Conservation (phyloP, 2,329 filamentous ascomycete genomes). For the Xylaria sp. region DNA sequence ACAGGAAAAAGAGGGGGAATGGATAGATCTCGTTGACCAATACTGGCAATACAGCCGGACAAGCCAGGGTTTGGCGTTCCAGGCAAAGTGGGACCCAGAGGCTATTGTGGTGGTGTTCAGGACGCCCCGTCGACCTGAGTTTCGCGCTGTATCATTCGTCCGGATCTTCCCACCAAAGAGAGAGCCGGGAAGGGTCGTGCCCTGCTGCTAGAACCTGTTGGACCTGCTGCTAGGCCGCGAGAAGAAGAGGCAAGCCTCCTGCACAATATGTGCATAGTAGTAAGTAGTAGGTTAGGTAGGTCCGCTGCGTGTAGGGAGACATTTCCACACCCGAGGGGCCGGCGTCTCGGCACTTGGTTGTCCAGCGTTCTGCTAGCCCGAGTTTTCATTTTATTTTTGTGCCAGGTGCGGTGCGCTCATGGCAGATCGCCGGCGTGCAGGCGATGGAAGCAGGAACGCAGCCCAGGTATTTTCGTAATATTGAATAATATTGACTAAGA, state of each 20-base stretch:
- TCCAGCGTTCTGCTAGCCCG: too few relatives aligned
- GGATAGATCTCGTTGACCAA: constrained; percentile 22
- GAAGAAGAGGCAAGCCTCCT: too few relatives aligned
- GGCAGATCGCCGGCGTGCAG: constrained; percentile 3
- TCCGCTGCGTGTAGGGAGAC: too few relatives aligned
- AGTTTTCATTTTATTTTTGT: too few relatives aligned
- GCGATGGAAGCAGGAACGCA: constrained; percentile 17
- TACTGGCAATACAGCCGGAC: constrained; percentile 29
- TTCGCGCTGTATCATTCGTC: constrained; percentile 7
- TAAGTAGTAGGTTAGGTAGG: constrained; percentile 8
- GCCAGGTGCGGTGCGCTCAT: background rate
- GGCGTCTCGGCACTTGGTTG: constrained; percentile 20
- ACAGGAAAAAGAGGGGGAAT: constrained; percentile 12
- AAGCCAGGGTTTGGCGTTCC: constrained; percentile 21
- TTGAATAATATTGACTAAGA: background rate
- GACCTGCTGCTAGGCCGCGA: too few relatives aligned
- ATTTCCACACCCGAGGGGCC: constrained; percentile 8
- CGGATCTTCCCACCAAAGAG: constrained; percentile 10
- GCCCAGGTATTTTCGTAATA: background rate
- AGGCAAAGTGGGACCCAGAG: constrained; percentile 22
- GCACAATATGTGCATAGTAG: too few relatives aligned
- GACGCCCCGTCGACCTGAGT: background rate
- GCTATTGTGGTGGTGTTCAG: constrained; percentile 6
- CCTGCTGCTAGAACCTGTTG: too few relatives aligned
- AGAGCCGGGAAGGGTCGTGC: background rate